Evolutionary conservation across 768 basidiomycete species (phyloP).

Genomic region (Macrolepiota albuminosa): DNA sequence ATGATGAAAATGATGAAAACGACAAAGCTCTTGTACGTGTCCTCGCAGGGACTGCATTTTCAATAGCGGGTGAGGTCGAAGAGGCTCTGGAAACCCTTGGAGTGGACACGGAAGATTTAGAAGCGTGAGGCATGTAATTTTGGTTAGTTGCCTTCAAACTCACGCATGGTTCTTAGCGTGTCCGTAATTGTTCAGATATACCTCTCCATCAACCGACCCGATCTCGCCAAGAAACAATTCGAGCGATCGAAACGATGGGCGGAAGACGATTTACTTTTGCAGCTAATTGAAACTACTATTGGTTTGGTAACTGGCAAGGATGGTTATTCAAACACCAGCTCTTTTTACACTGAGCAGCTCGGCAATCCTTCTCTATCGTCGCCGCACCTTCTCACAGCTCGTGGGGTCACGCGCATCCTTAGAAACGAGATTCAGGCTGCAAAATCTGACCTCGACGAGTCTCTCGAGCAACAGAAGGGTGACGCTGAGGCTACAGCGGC

Average conservation of each 20-base stretch:
- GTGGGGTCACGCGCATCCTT: constrained; percentile 75
- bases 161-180: constrained; percentile 43
- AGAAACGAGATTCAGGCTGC: constrained; percentile 71
- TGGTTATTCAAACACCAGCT: constrained; percentile 46
- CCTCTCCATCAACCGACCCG: constrained; percentile 83
- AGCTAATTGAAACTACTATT: constrained; percentile 83
- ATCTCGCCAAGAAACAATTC: constrained; percentile 83
- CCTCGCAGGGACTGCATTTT: constrained; percentile 84
- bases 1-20: constrained; percentile 56
- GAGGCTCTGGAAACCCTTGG: constrained; percentile 90
- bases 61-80: constrained; percentile 79
- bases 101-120: constrained; percentile 70
- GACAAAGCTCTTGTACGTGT: constrained; percentile 76
- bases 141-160: background rate
- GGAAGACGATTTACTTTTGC: constrained; percentile 86
- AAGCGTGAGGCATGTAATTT: constrained; percentile 67
- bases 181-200: constrained; percentile 83
- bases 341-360: constrained; percentile 81
- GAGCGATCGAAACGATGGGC: constrained; percentile 80
- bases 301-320: constrained; percentile 74
- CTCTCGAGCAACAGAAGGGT: constrained; percentile 50
- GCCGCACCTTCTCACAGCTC: constrained; percentile 69
- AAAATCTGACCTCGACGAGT: constrained; percentile 78
- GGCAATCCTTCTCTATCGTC: constrained; percentile 76
- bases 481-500: constrained; percentile 70